A percentile compares a stretch with the other conserved stretches of the same genome.
Conservation (phyloP, 306 rosid species). For the Prunus mume region DNA sequence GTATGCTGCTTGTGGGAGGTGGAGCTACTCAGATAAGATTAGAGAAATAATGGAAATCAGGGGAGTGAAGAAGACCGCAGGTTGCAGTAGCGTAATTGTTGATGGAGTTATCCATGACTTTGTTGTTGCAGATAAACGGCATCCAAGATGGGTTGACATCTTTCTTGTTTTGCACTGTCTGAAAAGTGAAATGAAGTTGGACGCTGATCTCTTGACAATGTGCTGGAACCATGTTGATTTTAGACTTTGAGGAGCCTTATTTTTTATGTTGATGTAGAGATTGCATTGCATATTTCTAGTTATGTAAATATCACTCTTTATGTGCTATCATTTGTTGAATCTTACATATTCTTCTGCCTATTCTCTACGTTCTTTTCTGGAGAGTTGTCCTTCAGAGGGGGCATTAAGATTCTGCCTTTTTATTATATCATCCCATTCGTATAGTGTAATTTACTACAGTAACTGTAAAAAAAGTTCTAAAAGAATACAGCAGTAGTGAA, state of each 20-base stretch:
- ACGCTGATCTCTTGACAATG: slow-evolving; percentile 6
- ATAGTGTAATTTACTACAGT: too few species aligned
- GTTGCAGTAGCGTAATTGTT: slow-evolving; percentile 39
- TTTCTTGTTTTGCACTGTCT: slow-evolving; percentile 27
- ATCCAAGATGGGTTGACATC: slow-evolving; percentile 47
- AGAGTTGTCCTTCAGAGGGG: background rate
- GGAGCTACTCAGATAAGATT: slow-evolving; percentile 42
- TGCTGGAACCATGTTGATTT: background rate
- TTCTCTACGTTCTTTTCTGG: background rate
- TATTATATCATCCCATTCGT: too few species aligned
- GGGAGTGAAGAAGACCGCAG: slow-evolving; percentile 56
- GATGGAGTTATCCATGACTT: slow-evolving; percentile 46
- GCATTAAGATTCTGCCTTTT: too few species aligned
- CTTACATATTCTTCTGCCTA: background rate
- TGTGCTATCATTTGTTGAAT: background rate
- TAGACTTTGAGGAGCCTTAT: background rate
- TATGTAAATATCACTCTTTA: background rate
- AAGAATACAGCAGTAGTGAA: background rate
- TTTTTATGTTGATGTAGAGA: background rate
- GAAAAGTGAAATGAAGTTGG: slow-evolving; percentile 34
- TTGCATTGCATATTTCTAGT: background rate
- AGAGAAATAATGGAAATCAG: slow-evolving; percentile 47
- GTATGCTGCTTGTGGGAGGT: slow-evolving; percentile 48
- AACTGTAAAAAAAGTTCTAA: too few species aligned
- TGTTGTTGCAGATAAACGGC: slow-evolving; percentile 39